phyloP scores from a whole-genome alignment of 768 basidiomycete species.

The Podaxis carcinomalis region DNA sequence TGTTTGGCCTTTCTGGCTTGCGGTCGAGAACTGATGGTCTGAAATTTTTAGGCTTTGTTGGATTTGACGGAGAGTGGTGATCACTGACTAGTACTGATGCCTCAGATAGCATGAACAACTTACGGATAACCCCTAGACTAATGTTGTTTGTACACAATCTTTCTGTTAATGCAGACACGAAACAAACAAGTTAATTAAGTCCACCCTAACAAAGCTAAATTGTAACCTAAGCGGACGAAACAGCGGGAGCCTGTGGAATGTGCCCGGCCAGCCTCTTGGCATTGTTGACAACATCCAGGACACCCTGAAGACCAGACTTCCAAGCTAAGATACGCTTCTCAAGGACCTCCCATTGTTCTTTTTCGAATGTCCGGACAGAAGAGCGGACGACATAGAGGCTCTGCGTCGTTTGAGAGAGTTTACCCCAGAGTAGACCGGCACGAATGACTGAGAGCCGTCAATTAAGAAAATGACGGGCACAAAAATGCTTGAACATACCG shows the following conservation, averaged over 20 bases:
- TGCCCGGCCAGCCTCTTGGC: constrained; percentile 45
- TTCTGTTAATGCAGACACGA: neutral
- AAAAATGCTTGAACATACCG: constrained; percentile 37
- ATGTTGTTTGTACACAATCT: neutral
- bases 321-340: constrained; percentile 73
- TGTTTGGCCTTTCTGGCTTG: constrained; percentile 19
- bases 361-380: constrained; percentile 70
- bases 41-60: constrained; percentile 58
- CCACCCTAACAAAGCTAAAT: neutral
- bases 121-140: neutral
- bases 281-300: constrained; percentile 65
- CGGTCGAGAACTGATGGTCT: constrained; percentile 1
- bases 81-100: neutral
- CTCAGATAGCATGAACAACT: neutral
- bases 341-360: constrained; percentile 74
- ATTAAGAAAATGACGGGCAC: neutral
- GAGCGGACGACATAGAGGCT: constrained; percentile 71
- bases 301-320: constrained; percentile 66
- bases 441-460: constrained; percentile 59
- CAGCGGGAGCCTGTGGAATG: constrained; percentile 25
- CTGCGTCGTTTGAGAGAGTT: constrained; percentile 78
- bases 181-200: neutral
- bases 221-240: constrained; percentile 17
- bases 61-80: constrained; percentile 86
- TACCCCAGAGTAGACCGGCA: constrained; percentile 71